Percentiles rank a stretch among this genome's conserved stretches.
phyloP scores from a whole-genome alignment of 768 basidiomycete genomes.

The Xanthoconium purpureum region DNA sequence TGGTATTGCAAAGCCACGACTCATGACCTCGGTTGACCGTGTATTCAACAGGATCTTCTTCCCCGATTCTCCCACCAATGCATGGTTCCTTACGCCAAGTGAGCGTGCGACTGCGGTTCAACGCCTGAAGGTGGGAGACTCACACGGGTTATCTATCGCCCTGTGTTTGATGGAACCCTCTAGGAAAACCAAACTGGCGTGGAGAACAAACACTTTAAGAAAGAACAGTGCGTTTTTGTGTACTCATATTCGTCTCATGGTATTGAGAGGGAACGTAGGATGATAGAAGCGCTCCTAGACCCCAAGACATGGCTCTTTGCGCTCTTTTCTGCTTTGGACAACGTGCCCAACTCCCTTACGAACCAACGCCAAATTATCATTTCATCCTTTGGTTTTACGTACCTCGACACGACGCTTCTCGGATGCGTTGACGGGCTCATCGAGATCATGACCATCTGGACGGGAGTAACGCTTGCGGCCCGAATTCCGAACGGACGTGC shows the following conservation, averaged over 20 bases:
- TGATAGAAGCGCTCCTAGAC: conserved; percentile 65
- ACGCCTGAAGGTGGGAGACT: conserved; percentile 53
- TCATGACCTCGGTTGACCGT: background rate
- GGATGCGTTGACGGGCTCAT: conserved; percentile 63
- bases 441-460: conserved; percentile 68
- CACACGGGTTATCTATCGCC: background rate
- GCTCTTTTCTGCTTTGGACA: conserved; percentile 57
- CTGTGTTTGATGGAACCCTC: background rate
- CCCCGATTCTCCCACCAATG: conserved; percentile 71
- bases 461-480: conserved; percentile 59
- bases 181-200: conserved; percentile 77
- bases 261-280: conserved; percentile 34
- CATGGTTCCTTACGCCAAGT: conserved; percentile 68
- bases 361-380: conserved; percentile 68
- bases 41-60: conserved; percentile 51
- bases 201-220: conserved; percentile 80
- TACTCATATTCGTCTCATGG: background rate
- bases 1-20: conserved; percentile 39
- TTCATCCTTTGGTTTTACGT: conserved; percentile 60
- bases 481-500: conserved; percentile 56
- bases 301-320: conserved; percentile 79
- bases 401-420: conserved; percentile 65
- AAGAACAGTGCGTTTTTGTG: conserved; percentile 57
- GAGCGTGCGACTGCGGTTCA: conserved; percentile 63
- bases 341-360: conserved; percentile 64